Conservation (phyloP, 2,329 filamentous ascomycete species). For the Fusarium xylarioides region DNA sequence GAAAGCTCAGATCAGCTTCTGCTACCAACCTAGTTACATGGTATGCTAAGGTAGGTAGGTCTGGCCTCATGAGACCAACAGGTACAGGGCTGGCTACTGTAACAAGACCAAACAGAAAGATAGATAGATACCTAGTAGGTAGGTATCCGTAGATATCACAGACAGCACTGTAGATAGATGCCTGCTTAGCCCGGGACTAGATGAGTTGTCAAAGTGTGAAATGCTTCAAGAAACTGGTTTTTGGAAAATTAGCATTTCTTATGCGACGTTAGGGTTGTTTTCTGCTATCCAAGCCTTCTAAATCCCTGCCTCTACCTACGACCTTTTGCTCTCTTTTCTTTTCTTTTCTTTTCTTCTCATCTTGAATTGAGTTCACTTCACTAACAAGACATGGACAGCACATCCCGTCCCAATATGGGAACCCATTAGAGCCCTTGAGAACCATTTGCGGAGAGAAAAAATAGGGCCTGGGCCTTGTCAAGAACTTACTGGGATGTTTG, state of each 20-base stretch:
- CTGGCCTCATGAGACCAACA: constrained; percentile 11
- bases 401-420: constrained; percentile 4
- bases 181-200: constrained; percentile 22
- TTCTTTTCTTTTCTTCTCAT: not conserved
- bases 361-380: not conserved
- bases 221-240: constrained; percentile 20
- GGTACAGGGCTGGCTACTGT: not conserved
- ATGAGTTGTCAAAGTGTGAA: constrained; percentile 35
- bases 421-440: constrained; percentile 15
- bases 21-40: not conserved
- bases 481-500: constrained; percentile 1
- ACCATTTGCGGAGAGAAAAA: constrained; percentile 1
- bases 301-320: not conserved
- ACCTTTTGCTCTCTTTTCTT: not conserved
- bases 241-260: constrained; percentile 32
- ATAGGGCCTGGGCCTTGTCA: not conserved
- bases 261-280: constrained; percentile 6
- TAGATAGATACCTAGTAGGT: not conserved
- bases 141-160: not conserved
- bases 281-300: not conserved
- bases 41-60: not conserved
- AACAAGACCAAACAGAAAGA: not conserved
- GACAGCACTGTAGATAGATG: not conserved
- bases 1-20: constrained; percentile 27
- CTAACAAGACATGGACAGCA: not conserved